These are phyloP conservation scores for Candida broadrunensis DNA, from an alignment of 805 yeast genomes.

Conservation along the genomic window DNA sequence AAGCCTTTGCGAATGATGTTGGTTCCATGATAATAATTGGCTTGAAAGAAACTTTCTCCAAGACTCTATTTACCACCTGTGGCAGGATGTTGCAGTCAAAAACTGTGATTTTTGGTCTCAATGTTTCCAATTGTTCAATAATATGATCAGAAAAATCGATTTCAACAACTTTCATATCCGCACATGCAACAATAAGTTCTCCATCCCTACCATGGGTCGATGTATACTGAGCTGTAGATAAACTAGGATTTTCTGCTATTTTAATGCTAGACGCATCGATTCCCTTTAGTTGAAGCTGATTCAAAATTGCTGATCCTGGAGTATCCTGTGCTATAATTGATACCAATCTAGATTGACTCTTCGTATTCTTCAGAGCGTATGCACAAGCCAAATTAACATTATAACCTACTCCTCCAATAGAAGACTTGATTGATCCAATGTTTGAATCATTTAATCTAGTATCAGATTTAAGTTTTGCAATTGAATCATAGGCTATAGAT, in stretches of 20 bases:
- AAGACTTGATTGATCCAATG: constrained; percentile 56
- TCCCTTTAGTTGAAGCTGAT: constrained; percentile 19
- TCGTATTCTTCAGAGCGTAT: constrained; percentile 15
- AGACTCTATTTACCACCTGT: constrained; percentile 35
- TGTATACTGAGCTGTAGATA: constrained; percentile 65
- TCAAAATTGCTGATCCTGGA: constrained; percentile 43
- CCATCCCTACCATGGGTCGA: constrained; percentile 66
- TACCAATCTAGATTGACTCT: constrained; percentile 39
- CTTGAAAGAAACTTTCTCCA: constrained; percentile 13
- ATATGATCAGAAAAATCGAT: constrained; percentile 41
- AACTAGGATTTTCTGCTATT: constrained; percentile 9
- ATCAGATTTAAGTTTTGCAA: constrained; percentile 42
- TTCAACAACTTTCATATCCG: constrained; percentile 78
- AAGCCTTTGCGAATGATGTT: constrained; percentile 66
- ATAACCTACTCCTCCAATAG: constrained; percentile 83
- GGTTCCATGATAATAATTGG: constrained; percentile 64
- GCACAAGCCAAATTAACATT: constrained; percentile 69
- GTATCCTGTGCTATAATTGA: constrained; percentile 62
- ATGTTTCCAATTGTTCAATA: constrained; percentile 30
- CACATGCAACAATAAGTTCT: constrained; percentile 68
- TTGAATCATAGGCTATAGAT: constrained; percentile 72
- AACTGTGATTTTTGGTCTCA: constrained; percentile 49
- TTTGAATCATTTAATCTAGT: constrained; percentile 58
- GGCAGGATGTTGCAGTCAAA: constrained; percentile 68
- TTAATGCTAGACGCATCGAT: constrained; percentile 41